Base-by-base conservation (phyloP, 495 filamentous ascomycete genomes). In the Baudoinia panamericana region DNA sequence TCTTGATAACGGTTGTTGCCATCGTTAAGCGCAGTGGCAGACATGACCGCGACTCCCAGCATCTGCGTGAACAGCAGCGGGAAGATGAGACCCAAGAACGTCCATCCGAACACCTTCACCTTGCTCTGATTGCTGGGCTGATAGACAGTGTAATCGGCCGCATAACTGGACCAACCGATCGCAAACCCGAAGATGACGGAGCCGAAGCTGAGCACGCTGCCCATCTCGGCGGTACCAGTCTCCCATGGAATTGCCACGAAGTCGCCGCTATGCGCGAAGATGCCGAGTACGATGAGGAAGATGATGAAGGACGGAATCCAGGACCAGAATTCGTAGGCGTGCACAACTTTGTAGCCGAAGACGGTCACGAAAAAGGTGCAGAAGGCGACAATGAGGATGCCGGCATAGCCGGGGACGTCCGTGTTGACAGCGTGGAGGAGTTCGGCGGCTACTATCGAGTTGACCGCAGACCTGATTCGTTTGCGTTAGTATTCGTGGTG, bases 91-190 rank as follows among this genome's bases (percentile, higher is more conserved):
- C 84, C 84, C 15, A 61, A 54, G 59, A 74, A 86, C 17, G 80
- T 80, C 56, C 73, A 75, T 38, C 73, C 39, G 61, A 87, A 92
- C 32, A 84, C 64, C 33, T 70, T 72, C 26, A 54, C 55, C 17
- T 73, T 68, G 33, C 72, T 71, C 30, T 68, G 68, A 40, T 61
- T 61, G 1, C 66, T 58, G 1, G 82, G 82, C 48, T 86, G 82
- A 58, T 92, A 88, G 9, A 84, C 80, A 16, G 80, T 84, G 60
- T 87, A 88, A 51, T 90, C 83, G 26, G 82, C 78, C 0, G 83
- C 80, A 45, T 80, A 84, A 13, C 71, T 74, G 7, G 77, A 79
- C 83, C 82, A 90, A 12, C 82, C 82, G 1, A 80, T 83, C 0
- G 76, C 80, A 49, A 86, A 88, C 11, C 82, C 81, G 44, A 72